Base-by-base conservation (phyloP, 2,329 filamentous ascomycete genomes). In the Diaporthe citriasiana region DNA sequence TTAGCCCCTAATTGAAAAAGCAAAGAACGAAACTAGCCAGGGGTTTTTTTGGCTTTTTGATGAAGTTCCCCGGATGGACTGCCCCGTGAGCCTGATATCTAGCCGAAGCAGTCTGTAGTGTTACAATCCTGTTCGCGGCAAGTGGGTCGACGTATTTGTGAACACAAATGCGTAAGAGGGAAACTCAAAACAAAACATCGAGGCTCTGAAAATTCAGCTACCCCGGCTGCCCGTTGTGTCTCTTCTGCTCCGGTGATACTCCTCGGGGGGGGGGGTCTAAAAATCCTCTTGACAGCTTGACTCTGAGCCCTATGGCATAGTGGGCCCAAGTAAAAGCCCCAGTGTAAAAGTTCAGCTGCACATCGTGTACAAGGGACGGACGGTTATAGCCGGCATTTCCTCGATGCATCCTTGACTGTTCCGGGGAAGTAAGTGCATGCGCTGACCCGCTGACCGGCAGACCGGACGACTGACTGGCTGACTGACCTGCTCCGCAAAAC, bases 71-170 rank as follows among this genome's bases (percentile, higher is more conserved):
- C 63, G 45, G 63, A 12, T 38, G 7, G 10, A 22, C 22, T 38
- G 22, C 30, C 60, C 42, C 30, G 45, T 38, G 63, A 66, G 63
- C 45, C 45, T 66, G 63, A 51, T 66, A 66, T 51, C 63, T 66
- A 66, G 13, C 63, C 45, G 63, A 47, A 4, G 25, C 45, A 51
- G 7, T 6, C 4, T 38, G 19, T 10, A n/a, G n/a, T n/a, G n/a
- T n/a, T n/a, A 17, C 4, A 22, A 19, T 35, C 45, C 30, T 33
- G 22, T 38, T 9, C 22, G 60, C 27, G 60, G 42, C 42, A 66
- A 38, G 45, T 66, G 63, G 45, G 60, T 19, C 60, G 8, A n/a
- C n/a, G 60, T 13, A 47, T 1, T 4, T 4, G 35, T 35, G 22
- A 51, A n/a, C 22, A 33, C 35, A 19, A 63, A 30, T n/a, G n/a